These are phyloP conservation scores for Mycena kentingensis DNA, from an alignment of 768 basidiomycete genomes.

Conservation along the genomic window DNA sequence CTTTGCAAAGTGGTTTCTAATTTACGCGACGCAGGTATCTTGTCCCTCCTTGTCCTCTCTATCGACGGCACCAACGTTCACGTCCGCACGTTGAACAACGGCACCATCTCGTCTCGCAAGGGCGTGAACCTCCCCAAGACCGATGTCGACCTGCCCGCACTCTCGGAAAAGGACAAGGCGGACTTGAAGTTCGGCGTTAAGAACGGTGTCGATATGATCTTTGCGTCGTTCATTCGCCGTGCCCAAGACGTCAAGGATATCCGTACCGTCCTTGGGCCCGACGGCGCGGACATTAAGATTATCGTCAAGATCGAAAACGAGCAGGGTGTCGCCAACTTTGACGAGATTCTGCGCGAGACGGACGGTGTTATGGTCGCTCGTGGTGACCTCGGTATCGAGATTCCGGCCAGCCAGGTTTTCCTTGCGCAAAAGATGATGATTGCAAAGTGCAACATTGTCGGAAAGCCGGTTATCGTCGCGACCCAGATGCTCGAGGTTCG, in stretches of 20 bases:
- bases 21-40: slow-evolving; percentile 55
- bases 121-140: slow-evolving; percentile 99
- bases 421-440: slow-evolving; percentile 99
- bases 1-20: background rate
- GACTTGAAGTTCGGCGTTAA: slow-evolving; percentile 93
- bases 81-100: slow-evolving; percentile 89
- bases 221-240: slow-evolving; percentile 97
- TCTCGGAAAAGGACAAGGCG: slow-evolving; percentile 97
- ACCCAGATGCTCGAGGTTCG: slow-evolving; percentile 98
- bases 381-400: slow-evolving; percentile 99
- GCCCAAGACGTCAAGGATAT: slow-evolving; percentile 94
- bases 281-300: slow-evolving; percentile 95
- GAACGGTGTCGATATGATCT: slow-evolving; percentile 99
- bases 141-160: slow-evolving; percentile 93
- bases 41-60: slow-evolving; percentile 89
- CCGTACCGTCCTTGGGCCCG: slow-evolving; percentile 89
- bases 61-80: slow-evolving; percentile 80
- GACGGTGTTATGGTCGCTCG: slow-evolving; percentile 99
- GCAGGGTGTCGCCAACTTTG: slow-evolving; percentile 98
- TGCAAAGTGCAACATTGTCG: slow-evolving; percentile 95
- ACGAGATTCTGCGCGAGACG: slow-evolving; percentile 91
- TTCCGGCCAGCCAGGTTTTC: slow-evolving; percentile 99
- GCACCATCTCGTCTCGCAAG: slow-evolving; percentile 92
- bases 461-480: slow-evolving; percentile 98
- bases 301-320: slow-evolving; percentile 99